Evolutionary conservation across 2,329 filamentous ascomycete species (phyloP).

Genomic region (Stagonosporopsis cucurbitacearum): DNA sequence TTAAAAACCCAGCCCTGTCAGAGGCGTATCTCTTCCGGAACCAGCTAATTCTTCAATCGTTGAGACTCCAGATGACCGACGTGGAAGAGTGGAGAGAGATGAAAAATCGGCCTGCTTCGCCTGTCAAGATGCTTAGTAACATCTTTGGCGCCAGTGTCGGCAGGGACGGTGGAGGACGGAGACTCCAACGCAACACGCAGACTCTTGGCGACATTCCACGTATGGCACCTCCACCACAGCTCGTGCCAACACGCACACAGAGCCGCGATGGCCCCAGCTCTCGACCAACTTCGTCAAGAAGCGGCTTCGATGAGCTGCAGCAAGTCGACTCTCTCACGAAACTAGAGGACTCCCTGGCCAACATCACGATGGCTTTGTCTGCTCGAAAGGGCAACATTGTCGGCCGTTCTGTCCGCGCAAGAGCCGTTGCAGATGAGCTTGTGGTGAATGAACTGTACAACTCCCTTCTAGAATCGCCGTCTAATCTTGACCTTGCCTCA

Average conservation of each 20-base stretch:
- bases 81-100: conserved; percentile 58
- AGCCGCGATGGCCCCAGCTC: conserved; percentile 45
- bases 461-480: conserved; percentile 80
- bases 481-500: conserved; percentile 74
- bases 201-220: conserved; percentile 47
- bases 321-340: conserved; percentile 61
- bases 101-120: conserved; percentile 81
- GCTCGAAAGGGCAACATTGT: conserved; percentile 87
- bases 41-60: conserved; percentile 74
- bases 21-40: conserved; percentile 78
- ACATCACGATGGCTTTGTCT: conserved; percentile 82
- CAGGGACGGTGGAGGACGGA: conserved; percentile 48
- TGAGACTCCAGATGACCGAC: conserved; percentile 68
- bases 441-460: conserved; percentile 91
- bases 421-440: conserved; percentile 75
- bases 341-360: conserved; percentile 83
- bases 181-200: conserved; percentile 42
- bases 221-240: conserved; percentile 42
- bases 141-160: conserved; percentile 70
- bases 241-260: conserved; percentile 47
- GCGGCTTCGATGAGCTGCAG: conserved; percentile 35
- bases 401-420: conserved; percentile 74
- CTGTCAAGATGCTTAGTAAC: conserved; percentile 87
- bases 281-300: conserved; percentile 45
- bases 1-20: conserved; percentile 68